Conservation (phyloP, 2,329 filamentous ascomycete genomes). For the Phaeomoniella chlamydospora region DNA sequence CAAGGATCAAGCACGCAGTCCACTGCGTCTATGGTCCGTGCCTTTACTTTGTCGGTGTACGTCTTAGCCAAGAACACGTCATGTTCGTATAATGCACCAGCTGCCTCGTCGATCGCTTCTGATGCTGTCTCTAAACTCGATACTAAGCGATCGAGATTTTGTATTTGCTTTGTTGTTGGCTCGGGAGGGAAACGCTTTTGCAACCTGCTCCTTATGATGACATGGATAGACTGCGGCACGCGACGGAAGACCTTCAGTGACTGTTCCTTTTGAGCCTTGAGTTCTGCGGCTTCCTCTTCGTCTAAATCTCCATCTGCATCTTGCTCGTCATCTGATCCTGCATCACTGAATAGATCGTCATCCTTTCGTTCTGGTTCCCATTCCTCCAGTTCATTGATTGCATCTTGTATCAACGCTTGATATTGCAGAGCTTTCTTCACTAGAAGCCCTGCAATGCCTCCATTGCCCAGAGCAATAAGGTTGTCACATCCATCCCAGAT, state of each 20-base stretch:
- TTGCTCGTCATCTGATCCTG: slow-evolving; percentile 16
- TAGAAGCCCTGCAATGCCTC: slow-evolving; percentile 57
- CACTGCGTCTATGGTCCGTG: slow-evolving; percentile 10
- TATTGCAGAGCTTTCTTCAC: slow-evolving; percentile 60
- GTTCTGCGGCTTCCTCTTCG: slow-evolving; percentile 14
- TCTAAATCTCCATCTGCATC: slow-evolving; percentile 8
- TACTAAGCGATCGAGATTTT: slow-evolving; percentile 20
- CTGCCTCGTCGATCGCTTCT: slow-evolving; percentile 28
- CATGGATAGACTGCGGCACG: slow-evolving; percentile 26
- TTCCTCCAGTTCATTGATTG: slow-evolving; percentile 71
- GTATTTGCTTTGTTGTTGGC: slow-evolving; percentile 7
- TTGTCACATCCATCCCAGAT: slow-evolving; percentile 76
- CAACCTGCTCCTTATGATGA: slow-evolving; percentile 24
- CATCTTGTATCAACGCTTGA: slow-evolving; percentile 63
- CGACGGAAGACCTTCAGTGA: slow-evolving; percentile 26
- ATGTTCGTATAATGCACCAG: slow-evolving; percentile 27
- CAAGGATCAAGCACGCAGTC: slow-evolving; percentile 6
- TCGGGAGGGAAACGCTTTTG: slow-evolving; percentile 15
- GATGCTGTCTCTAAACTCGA: slow-evolving; percentile 20
- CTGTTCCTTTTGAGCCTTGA: slow-evolving; percentile 24
- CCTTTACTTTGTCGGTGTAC: slow-evolving; percentile 11
- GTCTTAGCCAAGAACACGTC: slow-evolving; percentile 15
- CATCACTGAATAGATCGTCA: slow-evolving; percentile 9
- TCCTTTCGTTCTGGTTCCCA: slow-evolving; percentile 64
- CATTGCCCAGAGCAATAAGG: slow-evolving; percentile 45